Conservation (phyloP, 352 stramenopile genomes). For the Blastocystis sp. region DNA sequence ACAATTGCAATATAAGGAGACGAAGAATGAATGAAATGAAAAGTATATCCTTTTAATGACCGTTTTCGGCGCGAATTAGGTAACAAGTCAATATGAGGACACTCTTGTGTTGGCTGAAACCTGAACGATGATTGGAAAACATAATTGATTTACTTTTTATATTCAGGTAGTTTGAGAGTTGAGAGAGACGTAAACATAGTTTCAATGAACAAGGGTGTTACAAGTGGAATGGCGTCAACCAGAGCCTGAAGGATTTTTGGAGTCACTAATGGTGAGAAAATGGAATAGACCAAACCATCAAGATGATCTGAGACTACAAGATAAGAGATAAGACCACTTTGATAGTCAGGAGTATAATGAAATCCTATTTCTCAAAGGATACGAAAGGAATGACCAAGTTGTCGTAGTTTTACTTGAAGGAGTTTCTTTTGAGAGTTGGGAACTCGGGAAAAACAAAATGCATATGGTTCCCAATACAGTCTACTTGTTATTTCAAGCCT, state of each 20-base stretch:
- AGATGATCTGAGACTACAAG: slow-evolving; percentile 7
- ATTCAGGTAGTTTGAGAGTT: neutral
- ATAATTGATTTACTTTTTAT: neutral
- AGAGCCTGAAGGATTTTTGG: slow-evolving; percentile 26
- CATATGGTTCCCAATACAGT: neutral
- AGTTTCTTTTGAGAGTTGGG: neutral
- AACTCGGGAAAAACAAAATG: slow-evolving; percentile 43
- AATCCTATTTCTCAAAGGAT: neutral
- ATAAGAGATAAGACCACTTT: neutral
- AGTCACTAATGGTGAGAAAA: neutral
- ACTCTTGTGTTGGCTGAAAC: neutral
- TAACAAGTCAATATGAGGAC: neutral
- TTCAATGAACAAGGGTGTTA: slow-evolving; percentile 29
- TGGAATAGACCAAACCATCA: neutral
- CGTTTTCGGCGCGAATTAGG: neutral
- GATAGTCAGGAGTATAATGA: slow-evolving; percentile 2
- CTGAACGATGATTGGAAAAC: neutral
- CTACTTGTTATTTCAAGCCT: neutral
- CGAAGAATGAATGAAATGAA: neutral
- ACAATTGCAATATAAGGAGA: slow-evolving; percentile 3
- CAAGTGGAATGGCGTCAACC: neutral
- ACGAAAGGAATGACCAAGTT: neutral
- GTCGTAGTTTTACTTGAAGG: neutral
- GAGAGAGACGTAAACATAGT: neutral
- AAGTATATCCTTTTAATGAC: neutral